Conservation (phyloP, 2,329 filamentous ascomycete genomes). For the Myriosclerotinia scirpicola region DNA sequence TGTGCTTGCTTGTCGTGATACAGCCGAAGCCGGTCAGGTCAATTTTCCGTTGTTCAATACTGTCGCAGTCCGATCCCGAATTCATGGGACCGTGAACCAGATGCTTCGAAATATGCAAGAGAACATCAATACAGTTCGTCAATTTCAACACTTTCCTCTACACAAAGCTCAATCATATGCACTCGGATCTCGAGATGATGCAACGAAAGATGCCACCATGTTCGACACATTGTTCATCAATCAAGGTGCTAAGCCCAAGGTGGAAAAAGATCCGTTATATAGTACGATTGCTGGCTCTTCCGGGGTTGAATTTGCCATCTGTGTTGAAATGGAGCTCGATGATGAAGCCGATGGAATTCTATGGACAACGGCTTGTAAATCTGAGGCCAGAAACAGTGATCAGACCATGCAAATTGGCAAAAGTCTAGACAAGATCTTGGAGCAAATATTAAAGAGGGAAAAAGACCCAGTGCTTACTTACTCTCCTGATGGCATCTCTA, state of each 20-base stretch:
- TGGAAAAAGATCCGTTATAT: conserved; percentile 31
- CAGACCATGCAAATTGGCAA: conserved; percentile 54
- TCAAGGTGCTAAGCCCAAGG: conserved; percentile 50
- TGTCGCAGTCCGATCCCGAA: conserved; percentile 67
- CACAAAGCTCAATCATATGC: conserved; percentile 63
- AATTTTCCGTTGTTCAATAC: conserved; percentile 95
- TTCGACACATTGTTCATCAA: conserved; percentile 68
- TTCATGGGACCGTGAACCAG: conserved; percentile 65
- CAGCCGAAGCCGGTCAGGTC: conserved; percentile 62
- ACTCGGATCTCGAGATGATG: conserved; percentile 36
- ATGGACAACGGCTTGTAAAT: conserved; percentile 73
- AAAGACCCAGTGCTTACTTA: conserved; percentile 56
- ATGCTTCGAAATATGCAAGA: conserved; percentile 75
- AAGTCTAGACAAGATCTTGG: conserved; percentile 59
- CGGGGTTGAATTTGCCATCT: conserved; percentile 77
- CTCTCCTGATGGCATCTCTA: conserved; percentile 51
- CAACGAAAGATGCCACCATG: conserved; percentile 44
- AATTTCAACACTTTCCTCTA: conserved; percentile 75
- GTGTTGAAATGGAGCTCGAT: conserved; percentile 73
- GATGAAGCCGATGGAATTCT: conserved; percentile 49
- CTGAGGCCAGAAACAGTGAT: conserved; percentile 49
- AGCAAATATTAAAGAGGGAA: conserved; percentile 52
- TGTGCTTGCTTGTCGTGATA: conserved; percentile 81
- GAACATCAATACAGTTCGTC: conserved; percentile 62
- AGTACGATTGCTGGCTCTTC: conserved; percentile 51